These are phyloP conservation scores for Microdochium paspali DNA, from an alignment of 2,329 filamentous ascomycete genomes.

Conservation along the genomic window DNA sequence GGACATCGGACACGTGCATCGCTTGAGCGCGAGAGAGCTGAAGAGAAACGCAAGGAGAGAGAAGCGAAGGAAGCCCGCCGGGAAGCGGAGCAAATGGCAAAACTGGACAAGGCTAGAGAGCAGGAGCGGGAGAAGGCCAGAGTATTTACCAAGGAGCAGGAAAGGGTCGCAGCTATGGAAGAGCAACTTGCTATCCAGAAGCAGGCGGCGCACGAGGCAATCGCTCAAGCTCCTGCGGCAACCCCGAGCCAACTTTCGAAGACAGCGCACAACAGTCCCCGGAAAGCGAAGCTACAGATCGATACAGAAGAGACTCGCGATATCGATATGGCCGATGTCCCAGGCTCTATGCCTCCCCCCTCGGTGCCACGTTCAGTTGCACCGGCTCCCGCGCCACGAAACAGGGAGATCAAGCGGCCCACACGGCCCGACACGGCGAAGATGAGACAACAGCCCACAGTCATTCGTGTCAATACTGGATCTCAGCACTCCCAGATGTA, in stretches of 20 bases:
- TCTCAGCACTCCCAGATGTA: slow-evolving; percentile 53
- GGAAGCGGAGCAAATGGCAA: slow-evolving; percentile 49
- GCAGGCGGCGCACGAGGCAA: slow-evolving; percentile 32
- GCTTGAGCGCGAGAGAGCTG: slow-evolving; percentile 46
- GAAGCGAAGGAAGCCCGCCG: slow-evolving; percentile 52
- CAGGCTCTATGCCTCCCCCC: slow-evolving; percentile 48
- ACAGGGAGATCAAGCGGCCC: slow-evolving; percentile 47
- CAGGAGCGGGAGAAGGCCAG: slow-evolving; percentile 62
- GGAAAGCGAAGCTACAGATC: slow-evolving; percentile 29
- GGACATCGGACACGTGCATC: slow-evolving; percentile 47
- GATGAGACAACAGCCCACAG: slow-evolving; percentile 58
- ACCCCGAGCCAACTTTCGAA: slow-evolving; percentile 31
- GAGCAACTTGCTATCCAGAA: slow-evolving; percentile 42
- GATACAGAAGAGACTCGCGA: slow-evolving; percentile 28
- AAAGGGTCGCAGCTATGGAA: slow-evolving; percentile 43
- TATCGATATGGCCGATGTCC: slow-evolving; percentile 46
- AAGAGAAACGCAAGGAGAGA: slow-evolving; percentile 55
- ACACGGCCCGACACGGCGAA: slow-evolving; percentile 46
- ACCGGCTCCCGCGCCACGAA: slow-evolving; percentile 36
- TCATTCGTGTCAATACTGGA: slow-evolving; percentile 61
- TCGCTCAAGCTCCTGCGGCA: slow-evolving; percentile 14
- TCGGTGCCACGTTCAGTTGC: slow-evolving; percentile 44
- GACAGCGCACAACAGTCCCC: slow-evolving; percentile 40
- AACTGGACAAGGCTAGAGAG: slow-evolving; percentile 57
- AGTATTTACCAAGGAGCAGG: slow-evolving; percentile 47